Evolutionary conservation across 371 early-diverging fungal species (phyloP).

Genomic region (Syncephalastrum monosporum): DNA sequence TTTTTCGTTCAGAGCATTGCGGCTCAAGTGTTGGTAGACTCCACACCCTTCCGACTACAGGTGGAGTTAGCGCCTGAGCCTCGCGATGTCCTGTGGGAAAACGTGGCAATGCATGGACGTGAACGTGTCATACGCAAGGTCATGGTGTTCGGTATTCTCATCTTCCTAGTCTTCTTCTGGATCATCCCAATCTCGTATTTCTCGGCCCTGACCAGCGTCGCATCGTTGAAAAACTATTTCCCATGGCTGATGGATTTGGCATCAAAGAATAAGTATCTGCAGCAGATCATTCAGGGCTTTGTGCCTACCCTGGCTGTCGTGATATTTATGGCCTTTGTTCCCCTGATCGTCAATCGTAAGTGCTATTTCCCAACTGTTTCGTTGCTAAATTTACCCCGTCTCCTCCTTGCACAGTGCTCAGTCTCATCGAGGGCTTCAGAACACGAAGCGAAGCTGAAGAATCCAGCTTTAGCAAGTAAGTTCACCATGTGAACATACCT

Average conservation of each 20-base stretch:
- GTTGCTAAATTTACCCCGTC: background rate
- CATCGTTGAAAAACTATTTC: conserved; percentile 45
- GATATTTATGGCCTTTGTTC: conserved; percentile 60
- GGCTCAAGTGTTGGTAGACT: conserved; percentile 56
- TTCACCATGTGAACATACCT: background rate
- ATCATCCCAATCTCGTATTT: conserved; percentile 54
- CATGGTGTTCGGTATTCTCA: conserved; percentile 37
- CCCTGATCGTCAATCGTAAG: conserved; percentile 61
- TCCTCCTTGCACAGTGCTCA: conserved; percentile 20
- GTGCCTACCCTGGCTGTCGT: conserved; percentile 60
- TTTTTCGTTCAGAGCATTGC: conserved; percentile 46
- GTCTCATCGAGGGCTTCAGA: conserved; percentile 64
- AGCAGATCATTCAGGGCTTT: conserved; percentile 56
- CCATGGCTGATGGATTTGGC: conserved; percentile 49
- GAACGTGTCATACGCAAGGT: conserved; percentile 49
- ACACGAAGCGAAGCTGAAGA: conserved; percentile 70
- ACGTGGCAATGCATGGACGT: conserved; percentile 60
- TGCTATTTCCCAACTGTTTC: background rate
- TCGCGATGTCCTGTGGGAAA: conserved; percentile 75
- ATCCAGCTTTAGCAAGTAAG: conserved; percentile 65
- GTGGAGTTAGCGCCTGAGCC: conserved; percentile 75
- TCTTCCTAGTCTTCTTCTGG: conserved; percentile 57
- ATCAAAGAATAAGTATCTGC: conserved; percentile 46
- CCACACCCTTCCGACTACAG: conserved; percentile 70
- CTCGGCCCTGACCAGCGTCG: conserved; percentile 52